Evolutionary conservation across 768 basidiomycete species (phyloP).

Genomic region (Tulasnella sp.): DNA sequence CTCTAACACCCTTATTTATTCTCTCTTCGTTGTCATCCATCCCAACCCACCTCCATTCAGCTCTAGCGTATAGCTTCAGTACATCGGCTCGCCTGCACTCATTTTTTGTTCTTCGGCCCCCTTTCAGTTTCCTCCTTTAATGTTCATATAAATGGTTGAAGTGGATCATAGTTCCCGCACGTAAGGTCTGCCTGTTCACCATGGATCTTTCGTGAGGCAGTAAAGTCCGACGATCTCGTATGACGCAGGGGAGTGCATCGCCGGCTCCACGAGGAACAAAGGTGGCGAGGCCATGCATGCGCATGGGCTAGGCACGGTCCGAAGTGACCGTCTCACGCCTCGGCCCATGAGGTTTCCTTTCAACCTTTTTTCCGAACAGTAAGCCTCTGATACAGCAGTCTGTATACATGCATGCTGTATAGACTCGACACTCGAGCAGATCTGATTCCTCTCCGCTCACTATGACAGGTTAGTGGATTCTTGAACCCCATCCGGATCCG

Average conservation of each 20-base stretch:
- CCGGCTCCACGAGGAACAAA: no score
- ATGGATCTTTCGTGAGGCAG: no score
- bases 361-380: not conserved
- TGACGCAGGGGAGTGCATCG: no score
- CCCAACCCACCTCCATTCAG: not conserved
- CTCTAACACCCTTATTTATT: not conserved
- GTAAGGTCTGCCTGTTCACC: no score
- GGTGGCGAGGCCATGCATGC: no score
- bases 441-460: not conserved
- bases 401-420: not conserved
- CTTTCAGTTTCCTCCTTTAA: not conserved
- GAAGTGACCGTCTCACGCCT: no score
- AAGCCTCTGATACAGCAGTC: not conserved
- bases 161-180: not conserved
- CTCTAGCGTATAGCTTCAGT: not conserved
- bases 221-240: no score
- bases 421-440: not conserved
- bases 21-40: not conserved
- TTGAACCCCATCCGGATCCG: no score
- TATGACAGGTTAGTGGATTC: no score
- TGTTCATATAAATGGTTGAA: not conserved
- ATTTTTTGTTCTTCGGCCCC: not conserved
- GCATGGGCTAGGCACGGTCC: no score
- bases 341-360: not conserved
- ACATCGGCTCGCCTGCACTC: no score